Conservation (phyloP, 1,139 yeast genomes). For the Saccharomyces hybrid region DNA sequence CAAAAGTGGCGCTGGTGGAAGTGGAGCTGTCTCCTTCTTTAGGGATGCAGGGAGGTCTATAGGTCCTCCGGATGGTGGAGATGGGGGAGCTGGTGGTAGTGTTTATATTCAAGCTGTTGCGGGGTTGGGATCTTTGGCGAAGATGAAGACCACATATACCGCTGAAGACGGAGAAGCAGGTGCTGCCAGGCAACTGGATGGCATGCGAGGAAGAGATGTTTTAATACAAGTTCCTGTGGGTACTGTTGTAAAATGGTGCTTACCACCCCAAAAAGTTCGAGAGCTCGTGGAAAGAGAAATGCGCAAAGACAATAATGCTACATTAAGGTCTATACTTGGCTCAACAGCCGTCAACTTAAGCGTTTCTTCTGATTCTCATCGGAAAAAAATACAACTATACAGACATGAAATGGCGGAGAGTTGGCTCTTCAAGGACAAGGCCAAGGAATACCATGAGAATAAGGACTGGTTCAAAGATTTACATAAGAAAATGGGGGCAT, state of each 20-base stretch:
- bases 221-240: conserved; percentile 87
- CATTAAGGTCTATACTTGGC: conserved; percentile 16
- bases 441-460: conserved; percentile 57
- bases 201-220: conserved; percentile 70
- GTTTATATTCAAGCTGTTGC: conserved; percentile 74
- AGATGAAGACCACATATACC: conserved; percentile 54
- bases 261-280: conserved; percentile 52
- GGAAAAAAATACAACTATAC: conserved; percentile 42
- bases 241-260: conserved; percentile 78
- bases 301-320: conserved; percentile 2
- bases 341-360: conserved; percentile 14
- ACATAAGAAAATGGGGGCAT: conserved; percentile 52
- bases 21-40: conserved; percentile 78
- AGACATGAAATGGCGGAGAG: conserved; percentile 69
- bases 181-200: conserved; percentile 69
- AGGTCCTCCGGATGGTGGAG: conserved; percentile 98
- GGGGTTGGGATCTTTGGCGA: conserved; percentile 62
- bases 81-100: conserved; percentile 91
- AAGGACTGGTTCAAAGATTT: conserved; percentile 60
- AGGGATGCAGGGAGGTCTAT: conserved; percentile 75
- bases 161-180: conserved; percentile 74
- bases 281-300: conserved; percentile 13
- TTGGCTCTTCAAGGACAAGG: conserved; percentile 76
- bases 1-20: conserved; percentile 81
- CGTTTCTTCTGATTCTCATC: conserved; percentile 21